Evolutionary conservation across 2,329 filamentous ascomycete species (phyloP), one percentile per base, ranked within the genome.

Genomic region (Thelonectria olida): DNA sequence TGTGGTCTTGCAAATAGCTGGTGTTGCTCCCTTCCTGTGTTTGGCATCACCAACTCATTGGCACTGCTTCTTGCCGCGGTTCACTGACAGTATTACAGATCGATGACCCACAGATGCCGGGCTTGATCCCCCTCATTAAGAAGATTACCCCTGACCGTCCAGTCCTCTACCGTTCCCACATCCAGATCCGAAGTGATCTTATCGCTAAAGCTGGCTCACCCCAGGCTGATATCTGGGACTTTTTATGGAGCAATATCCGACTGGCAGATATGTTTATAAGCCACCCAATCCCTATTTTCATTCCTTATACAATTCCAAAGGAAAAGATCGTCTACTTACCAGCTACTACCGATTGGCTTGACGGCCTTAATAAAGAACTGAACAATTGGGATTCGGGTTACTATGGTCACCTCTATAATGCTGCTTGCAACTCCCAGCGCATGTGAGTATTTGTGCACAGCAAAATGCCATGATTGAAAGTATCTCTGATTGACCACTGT

Each of bases 91-190:
- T 6, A 27, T 27, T 9, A n/a, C 48, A 85, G 84, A 87, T 95
- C 52, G 92, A 96, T 68, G 92, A 95, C 67, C 91, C 92, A 2
- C 92, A 96, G 76, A 94, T 95, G 92, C 91, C 92, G 3, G 86
- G 86, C 6, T 80, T 96, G 34, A 92, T 95, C 54, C 88, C 89
- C 4, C 80, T 95, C 28, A 90, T 92, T 72, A 95, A 93, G 78
- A 79, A 85, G 58, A 61, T 84, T 7, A 91, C 91, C 1, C 90
- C 91, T 1, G 75, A 89, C n/a, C 86, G 92, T 12, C 92, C 92
- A 1, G 86, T 96, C 22, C 85, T 95, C 41, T 96, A 92, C 78
- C 87, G 92, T 61, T 92, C 90, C 47, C 92, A 96, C 74, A 96
- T 96, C 58, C 91, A 96, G 75, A 89, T 96, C 58, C 87, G 92